Evolutionary conservation across 441 rosid species (phyloP), one percentile per base, ranked within the genome.

Genomic region (Hura crepitans): DNA sequence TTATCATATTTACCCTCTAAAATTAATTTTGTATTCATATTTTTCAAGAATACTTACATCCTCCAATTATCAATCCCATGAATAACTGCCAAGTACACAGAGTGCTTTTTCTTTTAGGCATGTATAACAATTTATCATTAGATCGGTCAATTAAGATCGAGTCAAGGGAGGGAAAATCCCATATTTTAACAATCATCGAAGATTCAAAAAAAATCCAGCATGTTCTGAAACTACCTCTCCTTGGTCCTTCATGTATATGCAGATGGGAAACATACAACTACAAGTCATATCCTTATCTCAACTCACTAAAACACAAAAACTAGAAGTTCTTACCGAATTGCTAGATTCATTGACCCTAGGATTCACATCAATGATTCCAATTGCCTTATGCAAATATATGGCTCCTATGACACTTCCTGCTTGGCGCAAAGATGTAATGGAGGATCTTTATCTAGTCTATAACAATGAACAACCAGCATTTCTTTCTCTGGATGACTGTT

Each of bases 361-460:
- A 43, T 68, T 55, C 71, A 37, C 51, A 56, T 43, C 50, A 27
- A n/a, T 22, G 6, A 68, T 15, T 56, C 53, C 30, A 30, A 58
- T 14, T 42, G 6, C 20, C 37, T 25, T n/a, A 68, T 17, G 63
- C 62, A 25, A n/a, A 45, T 17, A 54, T 9, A 54, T 54, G 25
- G 49, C 8, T 5, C 43, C 51, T n/a, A n/a, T 3, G 46, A 58
- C 46, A n/a, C 45, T 47, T 30, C 30, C 31, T 59, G 20, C 45
- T 15, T 17, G 64, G n/a, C 23, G 28, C 28, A 42, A 43, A 31
- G 46, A 69, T 45, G 64, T 18, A 46, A 20, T 31, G 17, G 20
- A 69, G n/a, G 23, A 45, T 28, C n/a, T 27, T 56, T 1, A 9
- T 10, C 0, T 4, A 42, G 31, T 43, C 25, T 31, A 47, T 2